A percentile compares a stretch with the other conserved stretches of the same genome.
Conservation (phyloP, 2,329 filamentous ascomycete genomes). For the Dactylonectria estremocensis region DNA sequence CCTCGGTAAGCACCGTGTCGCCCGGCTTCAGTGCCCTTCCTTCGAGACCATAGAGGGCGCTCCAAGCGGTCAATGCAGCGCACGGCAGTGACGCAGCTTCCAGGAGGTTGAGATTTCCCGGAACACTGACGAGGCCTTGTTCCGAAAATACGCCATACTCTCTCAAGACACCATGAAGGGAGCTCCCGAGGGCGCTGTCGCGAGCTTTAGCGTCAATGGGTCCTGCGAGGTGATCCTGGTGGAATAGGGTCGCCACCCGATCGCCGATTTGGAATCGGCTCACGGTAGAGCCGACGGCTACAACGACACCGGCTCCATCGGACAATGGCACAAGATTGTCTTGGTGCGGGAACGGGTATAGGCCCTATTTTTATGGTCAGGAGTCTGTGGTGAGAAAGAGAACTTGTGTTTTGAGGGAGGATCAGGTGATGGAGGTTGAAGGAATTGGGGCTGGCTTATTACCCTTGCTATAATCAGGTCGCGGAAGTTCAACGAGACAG, state of each 20-base stretch:
- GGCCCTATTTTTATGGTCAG: slow-evolving; percentile 14
- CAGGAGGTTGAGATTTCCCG: slow-evolving; percentile 57
- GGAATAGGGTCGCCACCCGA: neutral
- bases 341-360: slow-evolving; percentile 13
- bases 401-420: too few species aligned
- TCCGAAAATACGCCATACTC: slow-evolving; percentile 67
- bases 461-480: too few species aligned
- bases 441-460: too few species aligned
- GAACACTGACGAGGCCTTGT: slow-evolving; percentile 68
- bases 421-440: neutral
- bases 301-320: slow-evolving; percentile 15
- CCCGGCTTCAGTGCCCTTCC: slow-evolving; percentile 56
- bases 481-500: neutral
- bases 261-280: slow-evolving; percentile 9
- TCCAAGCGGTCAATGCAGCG: slow-evolving; percentile 67
- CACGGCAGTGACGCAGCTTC: slow-evolving; percentile 64
- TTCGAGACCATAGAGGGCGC: slow-evolving; percentile 63
- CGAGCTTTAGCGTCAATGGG: neutral
- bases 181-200: neutral
- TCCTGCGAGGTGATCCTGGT: neutral
- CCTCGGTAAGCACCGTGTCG: slow-evolving; percentile 56
- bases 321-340: slow-evolving; percentile 9
- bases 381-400: too few species aligned
- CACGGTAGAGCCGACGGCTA: neutral
- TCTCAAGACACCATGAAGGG: slow-evolving; percentile 6